Conservation (phyloP, 306 rosid species). For the Abrus precatorius region DNA sequence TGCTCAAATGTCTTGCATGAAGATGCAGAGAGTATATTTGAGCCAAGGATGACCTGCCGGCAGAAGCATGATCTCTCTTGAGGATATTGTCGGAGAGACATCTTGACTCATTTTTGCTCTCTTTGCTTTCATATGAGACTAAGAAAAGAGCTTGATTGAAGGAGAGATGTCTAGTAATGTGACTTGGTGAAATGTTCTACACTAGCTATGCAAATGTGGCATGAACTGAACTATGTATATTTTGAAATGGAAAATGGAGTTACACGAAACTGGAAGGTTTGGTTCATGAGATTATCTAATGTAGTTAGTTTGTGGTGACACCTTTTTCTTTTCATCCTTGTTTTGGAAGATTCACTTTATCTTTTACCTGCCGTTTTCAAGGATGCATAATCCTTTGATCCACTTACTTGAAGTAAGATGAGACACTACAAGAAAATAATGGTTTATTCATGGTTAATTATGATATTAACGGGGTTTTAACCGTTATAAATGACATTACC, state of each 20-base stretch:
- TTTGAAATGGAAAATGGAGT: neutral
- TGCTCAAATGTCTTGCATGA: slow-evolving; percentile 43
- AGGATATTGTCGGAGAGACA: slow-evolving; percentile 33
- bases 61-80: neutral
- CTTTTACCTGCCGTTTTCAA: too few species aligned
- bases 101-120: slow-evolving; percentile 45
- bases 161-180: neutral
- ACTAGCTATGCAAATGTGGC: neutral
- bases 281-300: neutral
- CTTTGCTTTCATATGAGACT: slow-evolving; percentile 50
- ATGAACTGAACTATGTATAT: neutral
- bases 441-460: too few species aligned
- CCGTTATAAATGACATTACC: too few species aligned
- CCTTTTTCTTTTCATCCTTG: too few species aligned
- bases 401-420: too few species aligned
- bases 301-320: too few species aligned
- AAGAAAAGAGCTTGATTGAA: neutral
- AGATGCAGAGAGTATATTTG: slow-evolving; percentile 46
- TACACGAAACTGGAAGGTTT: neutral
- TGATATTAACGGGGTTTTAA: too few species aligned
- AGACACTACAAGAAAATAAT: too few species aligned
- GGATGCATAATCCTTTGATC: too few species aligned
- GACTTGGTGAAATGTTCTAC: neutral
- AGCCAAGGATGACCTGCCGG: slow-evolving; percentile 61
- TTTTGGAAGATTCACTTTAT: too few species aligned